Base-by-base conservation (phyloP, 2,329 filamentous ascomycete species). In the Xylaria sp. region DNA sequence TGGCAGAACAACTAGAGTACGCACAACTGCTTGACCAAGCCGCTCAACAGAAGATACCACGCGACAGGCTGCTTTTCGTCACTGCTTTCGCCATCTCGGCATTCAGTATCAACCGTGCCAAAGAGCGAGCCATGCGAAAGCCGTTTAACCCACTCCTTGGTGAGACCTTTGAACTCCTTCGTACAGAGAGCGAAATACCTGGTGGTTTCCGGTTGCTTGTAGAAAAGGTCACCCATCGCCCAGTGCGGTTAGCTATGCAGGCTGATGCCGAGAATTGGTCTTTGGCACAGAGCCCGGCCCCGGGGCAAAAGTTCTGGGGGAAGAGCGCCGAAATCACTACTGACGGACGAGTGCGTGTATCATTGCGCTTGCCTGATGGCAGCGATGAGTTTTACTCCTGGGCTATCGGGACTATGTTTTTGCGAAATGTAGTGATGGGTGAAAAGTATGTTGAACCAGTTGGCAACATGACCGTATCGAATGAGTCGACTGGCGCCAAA, bases 401-500 rank as follows among this genome's bases (percentile, higher is more conserved):
- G 94, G 91, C 88, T 55, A 86, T 93, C 20, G 94, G 95, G 1
- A 97, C 94, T 4, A 93, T 92, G 73, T 98, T 98, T 82, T 83
- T 99, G 64, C 90, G 96, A 57, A 99, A 99, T 79, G 94, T 99
- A 62, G 97, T 99, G 64, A 95, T 97, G 75, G 96, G 96, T 48
- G 96, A 99, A 81, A 99, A 98, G 81, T 99, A 99, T 78, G 90
- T 98, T 13, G 96, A 99, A 81, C 96, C 96, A 0, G 93, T 97
- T 0, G 94, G 94, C 55, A 93, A 89, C 52, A 96, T 98, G 93
- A 90, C 91, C 28, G 88, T 99, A 41, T 83, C 89, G 72, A 95
- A 95, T 79, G 96, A 99, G 76, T 91, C 88, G 5, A 94, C 91
- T 0, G 94, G 94, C 8, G 90, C 92, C 73, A 94, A 93, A 78